Percentiles rank a stretch among this genome's conserved stretches.
Evolutionary conservation across 176 grass and related monocot genomes (phyloP).

Genomic region (Miscanthus lutarioriparius): DNA sequence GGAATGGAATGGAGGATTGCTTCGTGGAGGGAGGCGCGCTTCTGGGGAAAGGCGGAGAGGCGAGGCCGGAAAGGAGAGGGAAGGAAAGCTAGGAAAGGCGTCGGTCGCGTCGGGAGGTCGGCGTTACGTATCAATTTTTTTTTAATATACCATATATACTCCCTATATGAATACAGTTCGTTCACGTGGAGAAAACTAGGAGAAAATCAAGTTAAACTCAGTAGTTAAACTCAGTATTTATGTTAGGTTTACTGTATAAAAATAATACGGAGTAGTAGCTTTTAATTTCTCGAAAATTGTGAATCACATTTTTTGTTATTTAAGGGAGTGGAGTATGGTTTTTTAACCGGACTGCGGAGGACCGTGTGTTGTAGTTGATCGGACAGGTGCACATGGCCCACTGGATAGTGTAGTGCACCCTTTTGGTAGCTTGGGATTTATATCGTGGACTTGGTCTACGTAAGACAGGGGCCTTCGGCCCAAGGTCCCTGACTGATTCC

Average conservation of each 20-base stretch:
- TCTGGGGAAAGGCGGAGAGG: constrained; percentile 7
- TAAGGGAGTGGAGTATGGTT: background rate
- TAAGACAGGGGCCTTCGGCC: background rate
- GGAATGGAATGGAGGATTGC: background rate
- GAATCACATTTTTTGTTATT: background rate
- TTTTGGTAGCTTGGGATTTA: background rate
- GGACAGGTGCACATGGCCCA: background rate
- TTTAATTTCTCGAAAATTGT: too few species aligned
- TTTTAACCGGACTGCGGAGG: background rate
- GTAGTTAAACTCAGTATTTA: too few species aligned
- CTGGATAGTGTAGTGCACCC: background rate
- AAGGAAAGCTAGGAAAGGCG: background rate
- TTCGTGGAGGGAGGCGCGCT: constrained; percentile 27
- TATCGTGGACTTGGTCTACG: background rate
- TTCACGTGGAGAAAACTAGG: too few species aligned
- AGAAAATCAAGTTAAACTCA: too few species aligned
- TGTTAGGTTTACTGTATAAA: too few species aligned
- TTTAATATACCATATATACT: too few species aligned
- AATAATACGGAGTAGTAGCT: too few species aligned
- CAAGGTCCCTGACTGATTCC: background rate
- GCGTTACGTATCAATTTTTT: constrained; percentile 9
- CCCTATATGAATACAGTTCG: too few species aligned
- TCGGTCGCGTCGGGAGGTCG: background rate
- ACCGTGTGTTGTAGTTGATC: background rate
- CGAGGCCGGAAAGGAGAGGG: background rate